Percentiles rank a stretch among this genome's conserved stretches.
Conservation (phyloP, 768 basidiomycete genomes). For the Tulasnella sp. region DNA sequence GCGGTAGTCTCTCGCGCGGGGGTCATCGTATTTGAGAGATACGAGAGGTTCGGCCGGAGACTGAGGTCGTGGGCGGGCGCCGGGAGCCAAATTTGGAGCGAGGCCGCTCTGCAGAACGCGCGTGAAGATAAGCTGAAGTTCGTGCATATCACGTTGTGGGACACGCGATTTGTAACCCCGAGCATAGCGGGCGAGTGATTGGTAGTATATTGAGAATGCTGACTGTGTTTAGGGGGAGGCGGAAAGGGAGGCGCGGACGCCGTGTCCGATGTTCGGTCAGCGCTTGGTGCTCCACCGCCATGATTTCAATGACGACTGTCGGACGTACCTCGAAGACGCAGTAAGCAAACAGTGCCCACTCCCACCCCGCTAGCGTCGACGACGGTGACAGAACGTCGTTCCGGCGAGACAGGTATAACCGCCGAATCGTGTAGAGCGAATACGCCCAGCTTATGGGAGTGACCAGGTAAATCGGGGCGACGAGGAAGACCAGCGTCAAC, state of each 20-base stretch:
- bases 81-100: constrained; percentile 41
- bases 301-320: not conserved
- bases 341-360: constrained; percentile 24
- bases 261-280: constrained; percentile 10
- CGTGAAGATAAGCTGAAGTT: constrained; percentile 57
- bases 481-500: constrained; percentile 51
- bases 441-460: constrained; percentile 65
- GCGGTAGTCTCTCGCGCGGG: constrained; percentile 56
- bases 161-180: constrained; percentile 46
- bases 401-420: constrained; percentile 41
- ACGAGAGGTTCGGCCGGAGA: constrained; percentile 54
- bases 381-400: not conserved
- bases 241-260: not conserved
- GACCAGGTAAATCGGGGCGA: constrained; percentile 62
- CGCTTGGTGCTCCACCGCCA: not conserved
- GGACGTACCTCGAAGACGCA: constrained; percentile 28
- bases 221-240: constrained; percentile 44
- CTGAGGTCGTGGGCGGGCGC: constrained; percentile 42
- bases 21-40: constrained; percentile 59
- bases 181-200: constrained; percentile 49
- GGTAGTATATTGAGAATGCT: constrained; percentile 65
- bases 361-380: not conserved
- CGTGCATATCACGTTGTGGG: constrained; percentile 48
- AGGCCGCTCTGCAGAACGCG: constrained; percentile 67
- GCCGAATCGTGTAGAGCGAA: constrained; percentile 48